Percentiles rank a stretch among this genome's conserved stretches.
Conservation (phyloP, 169 alveolate genomes). For the Cryptosporidium bovis region DNA sequence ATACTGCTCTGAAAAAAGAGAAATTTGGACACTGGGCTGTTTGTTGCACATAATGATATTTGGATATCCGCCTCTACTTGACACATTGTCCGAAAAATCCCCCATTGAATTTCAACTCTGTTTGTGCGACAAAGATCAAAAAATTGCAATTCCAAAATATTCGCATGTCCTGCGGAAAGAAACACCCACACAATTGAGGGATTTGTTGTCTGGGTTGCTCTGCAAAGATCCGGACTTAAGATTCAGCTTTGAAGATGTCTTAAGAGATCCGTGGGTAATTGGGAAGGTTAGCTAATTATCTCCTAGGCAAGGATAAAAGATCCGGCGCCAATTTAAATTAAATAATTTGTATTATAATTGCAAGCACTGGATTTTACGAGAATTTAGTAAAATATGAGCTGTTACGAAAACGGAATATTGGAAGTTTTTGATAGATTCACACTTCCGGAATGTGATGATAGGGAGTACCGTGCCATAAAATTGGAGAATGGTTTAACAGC, state of each 20-base stretch:
- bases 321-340: slow-evolving; percentile 15
- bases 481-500: slow-evolving; percentile 45
- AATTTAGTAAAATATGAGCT: slow-evolving; percentile 2
- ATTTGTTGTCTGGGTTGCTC: slow-evolving; percentile 19
- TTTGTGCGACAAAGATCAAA: slow-evolving; percentile 6
- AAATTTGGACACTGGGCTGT: slow-evolving; percentile 66
- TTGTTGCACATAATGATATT: slow-evolving; percentile 33
- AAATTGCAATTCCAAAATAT: slow-evolving; percentile 33
- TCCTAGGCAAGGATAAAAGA: slow-evolving; percentile 1
- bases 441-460: slow-evolving; percentile 57
- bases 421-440: not conserved
- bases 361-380: not conserved
- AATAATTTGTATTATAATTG: not conserved
- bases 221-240: slow-evolving; percentile 11
- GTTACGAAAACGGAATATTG: not conserved
- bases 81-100: slow-evolving; percentile 20
- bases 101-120: slow-evolving; percentile 53
- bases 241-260: slow-evolving; percentile 4
- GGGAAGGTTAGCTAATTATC: not conserved
- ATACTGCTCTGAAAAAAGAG: slow-evolving; percentile 59
- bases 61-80: slow-evolving; percentile 51
- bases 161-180: slow-evolving; percentile 14
- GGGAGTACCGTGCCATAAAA: slow-evolving; percentile 44
- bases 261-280: slow-evolving; percentile 21
- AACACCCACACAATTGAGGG: slow-evolving; percentile 9